Percentiles rank a stretch among this genome's conserved stretches.
These are phyloP conservation scores for Aspergillus asperescens DNA, from an alignment of 495 filamentous ascomycete genomes.

Conservation along the genomic window DNA sequence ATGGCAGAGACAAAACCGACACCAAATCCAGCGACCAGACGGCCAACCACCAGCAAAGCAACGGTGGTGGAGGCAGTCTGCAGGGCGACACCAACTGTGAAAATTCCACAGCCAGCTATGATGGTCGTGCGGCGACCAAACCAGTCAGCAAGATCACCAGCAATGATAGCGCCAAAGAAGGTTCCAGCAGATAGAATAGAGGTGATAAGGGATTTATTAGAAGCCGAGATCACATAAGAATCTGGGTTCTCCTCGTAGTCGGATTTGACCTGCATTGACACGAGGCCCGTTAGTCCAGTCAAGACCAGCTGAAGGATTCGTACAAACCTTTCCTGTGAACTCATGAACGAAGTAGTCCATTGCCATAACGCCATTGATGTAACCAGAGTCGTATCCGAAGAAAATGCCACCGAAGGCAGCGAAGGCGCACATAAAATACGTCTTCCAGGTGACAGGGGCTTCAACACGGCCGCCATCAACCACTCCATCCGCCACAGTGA, in stretches of 20 bases:
- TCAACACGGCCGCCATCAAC: slow-evolving; percentile 39
- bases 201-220: slow-evolving; percentile 58
- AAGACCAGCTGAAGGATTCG: background rate
- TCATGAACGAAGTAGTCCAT: slow-evolving; percentile 48
- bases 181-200: slow-evolving; percentile 72
- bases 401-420: slow-evolving; percentile 57
- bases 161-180: slow-evolving; percentile 69
- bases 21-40: slow-evolving; percentile 66
- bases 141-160: slow-evolving; percentile 63
- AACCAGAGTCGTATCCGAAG: slow-evolving; percentile 52
- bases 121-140: slow-evolving; percentile 65
- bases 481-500: slow-evolving; percentile 19
- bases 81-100: slow-evolving; percentile 58
- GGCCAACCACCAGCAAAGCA: slow-evolving; percentile 59
- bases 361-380: slow-evolving; percentile 50
- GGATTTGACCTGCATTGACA: background rate
- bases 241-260: slow-evolving; percentile 20
- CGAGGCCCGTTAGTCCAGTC: background rate
- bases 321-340: slow-evolving; percentile 36
- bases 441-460: slow-evolving; percentile 58
- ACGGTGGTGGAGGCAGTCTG: slow-evolving; percentile 50
- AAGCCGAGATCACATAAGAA: slow-evolving; percentile 42
- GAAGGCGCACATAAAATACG: slow-evolving; percentile 57
- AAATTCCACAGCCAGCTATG: slow-evolving; percentile 59
- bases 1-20: slow-evolving; percentile 71